Conservation (phyloP, 176 grass and related monocot genomes). For the Aegilops sharonensis region DNA sequence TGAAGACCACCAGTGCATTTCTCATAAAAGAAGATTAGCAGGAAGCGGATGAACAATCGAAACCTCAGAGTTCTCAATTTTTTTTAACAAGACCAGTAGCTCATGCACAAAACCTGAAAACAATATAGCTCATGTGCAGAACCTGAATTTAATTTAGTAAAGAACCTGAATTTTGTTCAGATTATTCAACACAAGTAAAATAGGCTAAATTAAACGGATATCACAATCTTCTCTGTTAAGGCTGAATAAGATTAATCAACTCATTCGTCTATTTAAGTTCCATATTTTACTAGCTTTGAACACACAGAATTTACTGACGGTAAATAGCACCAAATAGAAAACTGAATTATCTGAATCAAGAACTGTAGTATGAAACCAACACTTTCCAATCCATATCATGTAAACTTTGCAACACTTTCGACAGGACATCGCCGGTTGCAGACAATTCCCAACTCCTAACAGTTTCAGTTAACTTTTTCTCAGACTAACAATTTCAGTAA, state of each 20-base stretch:
- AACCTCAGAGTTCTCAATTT: neutral
- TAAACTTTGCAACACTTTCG: too few species aligned
- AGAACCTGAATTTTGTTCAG: neutral
- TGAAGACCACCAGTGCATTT: neutral
- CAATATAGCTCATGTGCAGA: neutral
- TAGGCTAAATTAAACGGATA: neutral
- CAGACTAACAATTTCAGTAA: neutral
- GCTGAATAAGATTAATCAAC: neutral
- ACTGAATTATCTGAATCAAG: neutral
- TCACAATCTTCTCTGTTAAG: neutral
- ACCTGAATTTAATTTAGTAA: neutral
- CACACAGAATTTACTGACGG: neutral
- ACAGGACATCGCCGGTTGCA: neutral
- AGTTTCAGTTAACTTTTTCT: neutral
- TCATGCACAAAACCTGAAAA: neutral
- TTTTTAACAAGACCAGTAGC: neutral
- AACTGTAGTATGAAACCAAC: neutral
- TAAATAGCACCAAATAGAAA: neutral
- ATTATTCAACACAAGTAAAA: neutral
- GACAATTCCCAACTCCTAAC: neutral
- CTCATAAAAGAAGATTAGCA: neutral
- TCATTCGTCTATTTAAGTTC: neutral
- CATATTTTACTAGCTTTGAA: neutral
- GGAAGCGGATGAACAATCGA: neutral
- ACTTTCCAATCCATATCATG: neutral